Conservation (phyloP, 352 stramenopile species). For the Globisporangium viniferum region DNA sequence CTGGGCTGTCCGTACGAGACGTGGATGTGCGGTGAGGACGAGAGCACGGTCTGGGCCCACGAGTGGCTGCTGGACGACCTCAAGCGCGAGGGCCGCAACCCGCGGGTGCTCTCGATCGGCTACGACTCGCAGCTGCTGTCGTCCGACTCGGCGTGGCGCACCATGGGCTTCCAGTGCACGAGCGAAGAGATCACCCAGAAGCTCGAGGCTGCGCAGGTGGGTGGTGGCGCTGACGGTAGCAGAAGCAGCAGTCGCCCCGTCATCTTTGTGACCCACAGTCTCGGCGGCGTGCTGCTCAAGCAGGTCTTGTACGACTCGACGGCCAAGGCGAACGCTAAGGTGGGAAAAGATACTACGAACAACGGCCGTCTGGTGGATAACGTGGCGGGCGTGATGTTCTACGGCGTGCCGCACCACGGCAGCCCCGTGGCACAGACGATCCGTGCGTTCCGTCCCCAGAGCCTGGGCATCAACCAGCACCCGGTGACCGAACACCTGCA, state of each 20-base stretch:
- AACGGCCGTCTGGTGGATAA: constrained; percentile 41
- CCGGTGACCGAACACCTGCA: constrained; percentile 74
- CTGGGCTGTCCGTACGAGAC: constrained; percentile 76
- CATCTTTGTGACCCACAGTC: constrained; percentile 82
- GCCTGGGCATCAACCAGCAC: constrained; percentile 51
- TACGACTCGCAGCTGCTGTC: constrained; percentile 79
- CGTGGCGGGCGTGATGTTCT: constrained; percentile 77
- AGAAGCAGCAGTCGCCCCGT: constrained; percentile 41
- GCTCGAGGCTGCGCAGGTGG: constrained; percentile 58
- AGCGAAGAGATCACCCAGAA: constrained; percentile 62
- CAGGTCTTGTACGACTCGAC: constrained; percentile 68
- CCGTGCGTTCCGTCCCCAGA: constrained; percentile 48
- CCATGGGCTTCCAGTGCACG: constrained; percentile 69
- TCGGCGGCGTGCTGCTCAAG: constrained; percentile 82
- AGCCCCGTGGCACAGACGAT: constrained; percentile 68
- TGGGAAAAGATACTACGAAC: neutral
- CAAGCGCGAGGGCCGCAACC: constrained; percentile 46
- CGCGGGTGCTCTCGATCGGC: constrained; percentile 73
- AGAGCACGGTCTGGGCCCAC: constrained; percentile 57
- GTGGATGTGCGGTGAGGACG: constrained; percentile 70
- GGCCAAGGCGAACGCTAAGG: neutral
- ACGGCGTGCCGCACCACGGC: constrained; percentile 61
- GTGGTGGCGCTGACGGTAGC: constrained; percentile 5
- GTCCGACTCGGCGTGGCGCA: constrained; percentile 72
- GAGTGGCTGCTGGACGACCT: constrained; percentile 70